Base-by-base conservation (phyloP, 1,284 basidiomycete species). In the Pseudozyma tsukubaensis region DNA sequence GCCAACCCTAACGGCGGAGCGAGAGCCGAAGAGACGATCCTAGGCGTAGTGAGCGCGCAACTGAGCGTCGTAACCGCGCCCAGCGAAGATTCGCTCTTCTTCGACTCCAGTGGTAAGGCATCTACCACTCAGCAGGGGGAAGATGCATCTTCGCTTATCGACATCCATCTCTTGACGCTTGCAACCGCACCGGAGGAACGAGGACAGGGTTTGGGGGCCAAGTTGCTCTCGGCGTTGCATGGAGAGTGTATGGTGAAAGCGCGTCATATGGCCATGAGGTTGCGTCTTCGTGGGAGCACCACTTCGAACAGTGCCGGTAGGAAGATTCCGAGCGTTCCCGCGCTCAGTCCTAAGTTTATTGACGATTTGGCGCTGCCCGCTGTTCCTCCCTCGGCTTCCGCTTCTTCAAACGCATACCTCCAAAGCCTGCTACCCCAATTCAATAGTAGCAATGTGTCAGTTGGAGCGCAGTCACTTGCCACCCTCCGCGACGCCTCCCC, bases 91-190 rank as follows among this genome's bases (percentile, higher is more conserved):
- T 44, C 47, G 12, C 53, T 76, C 29, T 70, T 60, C 35, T 18
- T 14, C 32, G 19, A 29, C 24, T 29, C 24, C 24, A 29, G 6
- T 6, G 24, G 24, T 43, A 10, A 10, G 4, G 29, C 34, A 21
- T 19, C 24, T 3, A 40, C 47, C 7, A 44, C 36, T 42, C 18
- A 35, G 19, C 29, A 37, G n/a, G 24, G 42, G 39, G 60, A 66
- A 16, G 63, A 60, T 12, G 62, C 55, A 57, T 35, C 40, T 19
- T 14, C 47, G 13, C 16, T 68, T 21, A 52, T 70, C 12, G 76
- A 80, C 35, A 59, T 76, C 16, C 80, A 82, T 39, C 43, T 82
- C 34, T 43, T 82, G 16, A 82, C 80, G 36, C 63, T 82, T 6
- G 61, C 72, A 7, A 72, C 80, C 2, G 53, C 65, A 3, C 75